Conservation (phyloP, 2,329 filamentous ascomycete genomes). For the Colletotrichum abscissum region DNA sequence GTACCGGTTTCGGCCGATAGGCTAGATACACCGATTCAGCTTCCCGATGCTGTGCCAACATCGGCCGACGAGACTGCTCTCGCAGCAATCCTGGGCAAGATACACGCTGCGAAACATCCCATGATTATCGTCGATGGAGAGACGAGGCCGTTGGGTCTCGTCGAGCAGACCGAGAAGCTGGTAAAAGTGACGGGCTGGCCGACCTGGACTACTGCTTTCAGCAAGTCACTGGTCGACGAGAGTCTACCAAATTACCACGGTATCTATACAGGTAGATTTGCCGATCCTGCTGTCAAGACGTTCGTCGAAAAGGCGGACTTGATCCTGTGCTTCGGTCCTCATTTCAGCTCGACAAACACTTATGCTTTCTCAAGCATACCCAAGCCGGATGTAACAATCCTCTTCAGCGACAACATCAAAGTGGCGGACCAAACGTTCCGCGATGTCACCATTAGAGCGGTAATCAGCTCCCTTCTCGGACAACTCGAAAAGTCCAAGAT, state of each 20-base stretch:
- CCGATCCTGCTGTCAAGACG: slow-evolving; percentile 38
- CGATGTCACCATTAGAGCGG: slow-evolving; percentile 40
- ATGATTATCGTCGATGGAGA: slow-evolving; percentile 23
- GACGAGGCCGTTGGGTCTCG: not conserved
- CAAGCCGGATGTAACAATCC: not conserved
- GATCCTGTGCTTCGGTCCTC: slow-evolving; percentile 16
- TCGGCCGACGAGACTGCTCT: slow-evolving; percentile 44
- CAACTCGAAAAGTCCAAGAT: slow-evolving; percentile 39
- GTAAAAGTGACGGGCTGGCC: slow-evolving; percentile 17
- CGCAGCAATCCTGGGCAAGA: slow-evolving; percentile 49
- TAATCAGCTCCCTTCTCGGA: slow-evolving; percentile 39
- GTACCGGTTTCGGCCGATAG: slow-evolving; percentile 45
- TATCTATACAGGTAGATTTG: slow-evolving; percentile 4
- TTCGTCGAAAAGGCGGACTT: slow-evolving; percentile 34
- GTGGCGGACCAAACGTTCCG: slow-evolving; percentile 41
- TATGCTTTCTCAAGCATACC: slow-evolving; percentile 7
- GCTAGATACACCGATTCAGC: slow-evolving; percentile 42
- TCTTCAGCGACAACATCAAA: slow-evolving; percentile 43
- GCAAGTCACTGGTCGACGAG: slow-evolving; percentile 20
- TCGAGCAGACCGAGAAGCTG: slow-evolving; percentile 8
- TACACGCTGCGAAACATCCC: slow-evolving; percentile 44
- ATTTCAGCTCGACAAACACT: slow-evolving; percentile 21
- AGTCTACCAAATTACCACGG: slow-evolving; percentile 13
- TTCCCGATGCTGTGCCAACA: slow-evolving; percentile 31
- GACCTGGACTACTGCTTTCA: slow-evolving; percentile 11